Conservation (phyloP, 148 eudicot genomes). For the Fagopyrum homotropicum region DNA sequence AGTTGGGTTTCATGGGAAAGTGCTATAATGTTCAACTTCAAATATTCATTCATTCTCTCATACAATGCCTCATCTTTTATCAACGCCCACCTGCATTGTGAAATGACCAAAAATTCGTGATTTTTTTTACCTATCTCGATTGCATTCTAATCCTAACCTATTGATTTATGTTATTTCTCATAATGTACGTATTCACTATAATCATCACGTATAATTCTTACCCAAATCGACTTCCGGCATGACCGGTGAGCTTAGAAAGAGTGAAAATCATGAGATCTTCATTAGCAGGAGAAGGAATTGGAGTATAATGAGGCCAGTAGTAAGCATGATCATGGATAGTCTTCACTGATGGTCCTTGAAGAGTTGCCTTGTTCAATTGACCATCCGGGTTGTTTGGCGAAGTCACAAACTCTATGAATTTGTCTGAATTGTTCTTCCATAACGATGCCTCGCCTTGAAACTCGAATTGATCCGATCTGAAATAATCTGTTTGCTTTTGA, state of each 20-base stretch:
- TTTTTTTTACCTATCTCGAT: too few species aligned
- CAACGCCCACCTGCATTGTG: constrained; percentile 57
- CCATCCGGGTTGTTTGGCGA: constrained; percentile 87
- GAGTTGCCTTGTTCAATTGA: constrained; percentile 22
- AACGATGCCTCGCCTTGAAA: constrained; percentile 49
- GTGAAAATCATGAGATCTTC: constrained; percentile 76
- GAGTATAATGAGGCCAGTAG: constrained; percentile 90
- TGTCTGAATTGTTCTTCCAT: constrained; percentile 29
- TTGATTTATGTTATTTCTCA: too few species aligned
- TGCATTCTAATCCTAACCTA: too few species aligned
- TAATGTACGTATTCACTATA: too few species aligned
- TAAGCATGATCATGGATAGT: constrained; percentile 74
- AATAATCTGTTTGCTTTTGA: constrained; percentile 35
- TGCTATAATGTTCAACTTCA: constrained; percentile 24
- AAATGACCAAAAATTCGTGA: too few species aligned
- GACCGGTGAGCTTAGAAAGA: constrained; percentile 75
- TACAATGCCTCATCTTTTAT: constrained; percentile 51
- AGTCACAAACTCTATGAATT: constrained; percentile 59
- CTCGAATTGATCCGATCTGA: constrained; percentile 27
- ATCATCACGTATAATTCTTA: constrained; percentile 11
- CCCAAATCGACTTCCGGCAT: constrained; percentile 95
- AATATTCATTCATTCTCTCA: constrained; percentile 34
- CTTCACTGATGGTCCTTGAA: constrained; percentile 38
- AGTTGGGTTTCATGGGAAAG: constrained; percentile 57
- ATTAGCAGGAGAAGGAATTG: constrained; percentile 48